These are phyloP conservation scores for Cutaneotrichosporon mucoides DNA, from an alignment of 1,284 basidiomycete genomes.

Conservation along the genomic window DNA sequence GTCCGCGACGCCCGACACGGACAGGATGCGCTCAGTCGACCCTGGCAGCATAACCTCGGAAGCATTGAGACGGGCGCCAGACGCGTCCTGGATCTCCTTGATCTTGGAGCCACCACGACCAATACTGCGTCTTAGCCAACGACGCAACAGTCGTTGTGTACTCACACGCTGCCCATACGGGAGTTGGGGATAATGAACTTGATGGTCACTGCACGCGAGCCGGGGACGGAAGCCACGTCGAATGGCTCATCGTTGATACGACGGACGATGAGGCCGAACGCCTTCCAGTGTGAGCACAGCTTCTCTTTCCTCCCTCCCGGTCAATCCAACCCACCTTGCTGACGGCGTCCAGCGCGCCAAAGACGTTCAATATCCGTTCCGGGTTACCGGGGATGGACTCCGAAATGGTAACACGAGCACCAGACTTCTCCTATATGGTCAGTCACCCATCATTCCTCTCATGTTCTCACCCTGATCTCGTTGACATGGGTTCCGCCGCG, in stretches of 20 bases:
- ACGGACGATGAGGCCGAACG: constrained; percentile 96
- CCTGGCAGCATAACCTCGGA: constrained; percentile 97
- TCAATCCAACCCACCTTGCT: constrained; percentile 67
- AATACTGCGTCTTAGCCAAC: constrained; percentile 53
- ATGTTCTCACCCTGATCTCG: constrained; percentile 67
- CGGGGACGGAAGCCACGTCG: constrained; percentile 94
- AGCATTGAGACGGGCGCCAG: constrained; percentile 91
- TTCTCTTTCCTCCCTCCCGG: background rate
- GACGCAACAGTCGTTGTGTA: constrained; percentile 6
- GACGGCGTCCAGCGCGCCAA: constrained; percentile 94
- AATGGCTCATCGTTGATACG: constrained; percentile 99
- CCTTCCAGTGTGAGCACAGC: constrained; percentile 54
- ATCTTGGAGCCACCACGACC: constrained; percentile 97
- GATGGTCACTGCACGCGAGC: constrained; percentile 96
- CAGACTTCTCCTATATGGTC: constrained; percentile 70
- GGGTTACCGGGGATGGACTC: constrained; percentile 97
- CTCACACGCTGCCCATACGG: constrained; percentile 89
- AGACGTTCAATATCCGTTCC: constrained; percentile 95
- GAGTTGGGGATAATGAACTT: constrained; percentile 99
- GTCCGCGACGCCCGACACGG: constrained; percentile 98
- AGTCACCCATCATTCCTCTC: background rate
- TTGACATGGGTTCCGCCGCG: constrained; percentile 95
- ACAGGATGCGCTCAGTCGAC: constrained; percentile 97
- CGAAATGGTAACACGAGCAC: constrained; percentile 89
- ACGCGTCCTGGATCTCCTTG: constrained; percentile 99